phyloP scores from a whole-genome alignment of 2,329 filamentous ascomycete genomes.

The Beauveria brongniartii region DNA sequence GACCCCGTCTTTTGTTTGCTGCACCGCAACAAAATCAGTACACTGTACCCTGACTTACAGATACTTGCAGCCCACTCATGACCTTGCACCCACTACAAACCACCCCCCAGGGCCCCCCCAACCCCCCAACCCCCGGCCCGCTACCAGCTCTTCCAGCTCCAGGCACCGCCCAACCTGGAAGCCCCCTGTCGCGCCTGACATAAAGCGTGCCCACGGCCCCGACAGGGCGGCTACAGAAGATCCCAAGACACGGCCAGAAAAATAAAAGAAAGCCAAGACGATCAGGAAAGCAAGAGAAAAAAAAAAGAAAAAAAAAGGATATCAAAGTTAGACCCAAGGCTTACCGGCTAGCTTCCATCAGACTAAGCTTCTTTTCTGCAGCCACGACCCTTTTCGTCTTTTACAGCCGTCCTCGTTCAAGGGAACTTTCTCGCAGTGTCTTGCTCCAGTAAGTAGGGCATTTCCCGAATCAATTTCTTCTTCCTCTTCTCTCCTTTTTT shows the following conservation, averaged over 20 bases:
- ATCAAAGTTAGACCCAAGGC: background rate
- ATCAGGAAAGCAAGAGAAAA: background rate
- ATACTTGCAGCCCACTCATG: background rate
- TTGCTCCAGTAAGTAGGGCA: background rate
- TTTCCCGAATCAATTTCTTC: background rate
- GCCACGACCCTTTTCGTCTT: background rate
- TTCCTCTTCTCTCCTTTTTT: background rate
- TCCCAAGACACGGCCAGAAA: background rate
- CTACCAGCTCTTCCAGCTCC: background rate
- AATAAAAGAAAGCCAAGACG: background rate
- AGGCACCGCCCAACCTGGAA: background rate
- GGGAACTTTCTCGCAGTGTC: background rate
- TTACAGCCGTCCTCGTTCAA: background rate
- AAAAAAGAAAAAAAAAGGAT: background rate
- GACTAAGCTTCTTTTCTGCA: background rate
- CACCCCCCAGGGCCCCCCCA: background rate
- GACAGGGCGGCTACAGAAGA: background rate
- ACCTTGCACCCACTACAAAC: background rate
- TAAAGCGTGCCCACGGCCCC: constrained; percentile 5
- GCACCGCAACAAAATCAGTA: background rate
- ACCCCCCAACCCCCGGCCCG: background rate
- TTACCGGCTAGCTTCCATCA: background rate
- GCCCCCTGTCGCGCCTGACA: constrained; percentile 5
- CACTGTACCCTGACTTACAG: constrained; percentile 1
- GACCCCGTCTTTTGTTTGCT: background rate